Evolutionary conservation across 331 rosid genomes (phyloP), one percentile per base, ranked within the genome.

Genomic region (Erythrophleum ivorense): DNA sequence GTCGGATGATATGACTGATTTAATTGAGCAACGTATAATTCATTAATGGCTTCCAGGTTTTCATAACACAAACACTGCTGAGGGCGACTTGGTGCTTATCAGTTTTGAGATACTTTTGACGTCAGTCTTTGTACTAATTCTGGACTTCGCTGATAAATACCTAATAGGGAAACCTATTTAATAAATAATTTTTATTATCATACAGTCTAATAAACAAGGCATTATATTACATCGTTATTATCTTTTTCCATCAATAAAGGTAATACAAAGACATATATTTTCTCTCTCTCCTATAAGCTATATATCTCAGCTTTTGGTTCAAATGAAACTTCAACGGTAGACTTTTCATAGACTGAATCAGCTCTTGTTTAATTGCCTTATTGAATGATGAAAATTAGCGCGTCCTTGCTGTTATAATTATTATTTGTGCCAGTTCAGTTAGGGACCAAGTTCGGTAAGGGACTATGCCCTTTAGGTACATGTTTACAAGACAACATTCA

Each of bases 31-130:
- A 59, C 60, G 15, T 69, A 45, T 73, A 18, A 55, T 64, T 81
- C 29, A 72, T 73, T 73, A 41, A 15, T 36, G 64, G 45, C 71
- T 68, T 67, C 84, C 73, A 82, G 64, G 77, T 76, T 38, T 77
- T 81, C 77, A 64, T 78, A 62, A 40, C 21, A 24, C 78, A 19
- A 18, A 65, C 69, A 33, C 78, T 45, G 31, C 41, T 71, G 78
- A 88, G 58, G 43, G 73, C 77, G 87, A 86, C 87, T 69, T 76
- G 4, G 76, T 76, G 80, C 82, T 88, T 84, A 88, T 83, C 84
- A 19, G 45, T 38, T 49, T 75, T 24, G 5, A 50, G 68, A 74
- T 53, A 53, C 57, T 11, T 68, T n/a, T 16, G 18, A 77, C 63
- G 71, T n/a, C 4, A n/a, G 9, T n/a, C 48, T n/a, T 0, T 66